phyloP scores from a whole-genome alignment of 306 rosid genomes.

The Citrullus colocynthis region DNA sequence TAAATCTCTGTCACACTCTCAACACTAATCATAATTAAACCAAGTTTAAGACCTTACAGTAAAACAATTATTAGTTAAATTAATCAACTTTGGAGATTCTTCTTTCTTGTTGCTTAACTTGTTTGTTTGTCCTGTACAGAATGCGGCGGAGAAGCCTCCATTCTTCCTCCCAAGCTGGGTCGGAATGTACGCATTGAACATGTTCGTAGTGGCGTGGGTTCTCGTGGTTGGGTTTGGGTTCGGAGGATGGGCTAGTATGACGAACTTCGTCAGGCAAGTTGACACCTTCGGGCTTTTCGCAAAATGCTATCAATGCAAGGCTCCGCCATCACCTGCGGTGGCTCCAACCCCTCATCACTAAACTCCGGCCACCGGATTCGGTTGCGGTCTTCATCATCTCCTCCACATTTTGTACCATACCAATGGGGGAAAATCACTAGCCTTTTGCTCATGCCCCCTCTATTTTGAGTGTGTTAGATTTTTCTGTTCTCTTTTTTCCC shows the following conservation, averaged over 20 bases:
- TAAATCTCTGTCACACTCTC: background rate
- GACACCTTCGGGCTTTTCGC: slow-evolving; percentile 89
- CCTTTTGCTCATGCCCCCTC: background rate
- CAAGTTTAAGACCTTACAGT: background rate
- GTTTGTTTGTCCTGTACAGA: slow-evolving; percentile 22
- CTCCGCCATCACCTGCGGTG: slow-evolving; percentile 18
- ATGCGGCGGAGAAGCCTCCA: slow-evolving; percentile 93
- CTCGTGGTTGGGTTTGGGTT: slow-evolving; percentile 83
- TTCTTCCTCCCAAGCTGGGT: slow-evolving; percentile 81
- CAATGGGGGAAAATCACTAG: background rate
- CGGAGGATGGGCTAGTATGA: slow-evolving; percentile 97
- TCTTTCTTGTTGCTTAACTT: background rate
- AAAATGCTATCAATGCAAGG: slow-evolving; percentile 94
- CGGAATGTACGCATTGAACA: slow-evolving; percentile 54
- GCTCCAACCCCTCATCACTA: slow-evolving; percentile 27
- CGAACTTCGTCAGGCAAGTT: slow-evolving; percentile 69
- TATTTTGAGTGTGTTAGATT: slow-evolving; percentile 18
- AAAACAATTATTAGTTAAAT: background rate
- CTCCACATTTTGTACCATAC: slow-evolving; percentile 46
- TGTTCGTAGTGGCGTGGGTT: slow-evolving; percentile 70
- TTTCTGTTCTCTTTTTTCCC: background rate
- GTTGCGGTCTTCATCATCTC: background rate
- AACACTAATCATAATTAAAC: background rate
- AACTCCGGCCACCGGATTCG: background rate
- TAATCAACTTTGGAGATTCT: background rate